Evolutionary conservation across 1,139 yeast species (phyloP).

Genomic region (Pichia sorboxylosa): DNA sequence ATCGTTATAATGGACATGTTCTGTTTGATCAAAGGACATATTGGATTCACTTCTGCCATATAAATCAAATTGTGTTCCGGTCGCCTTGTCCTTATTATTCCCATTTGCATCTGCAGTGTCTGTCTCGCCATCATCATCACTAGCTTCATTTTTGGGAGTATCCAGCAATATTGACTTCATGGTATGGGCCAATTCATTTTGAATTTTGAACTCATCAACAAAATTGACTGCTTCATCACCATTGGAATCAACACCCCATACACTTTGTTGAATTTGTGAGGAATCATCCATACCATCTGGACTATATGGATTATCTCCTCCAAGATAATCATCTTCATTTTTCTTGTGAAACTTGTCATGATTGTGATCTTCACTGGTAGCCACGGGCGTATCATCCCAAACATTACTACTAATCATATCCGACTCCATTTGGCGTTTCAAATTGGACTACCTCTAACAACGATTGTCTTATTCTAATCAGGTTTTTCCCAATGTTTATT

Average conservation of each 20-base stretch:
- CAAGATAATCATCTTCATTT: background rate
- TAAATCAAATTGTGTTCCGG: too few relatives aligned
- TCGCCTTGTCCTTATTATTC: background rate
- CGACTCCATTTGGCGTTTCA: constrained; percentile 6
- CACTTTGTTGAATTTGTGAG: background rate
- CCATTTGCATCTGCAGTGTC: constrained; percentile 1
- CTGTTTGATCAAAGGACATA: constrained; percentile 1
- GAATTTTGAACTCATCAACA: constrained; percentile 13
- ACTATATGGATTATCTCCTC: too few relatives aligned
- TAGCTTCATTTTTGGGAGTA: constrained; percentile 3
- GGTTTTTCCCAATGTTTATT: too few relatives aligned
- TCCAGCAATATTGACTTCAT: constrained; percentile 17
- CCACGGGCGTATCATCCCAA: constrained; percentile 6
- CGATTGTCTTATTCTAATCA: too few relatives aligned
- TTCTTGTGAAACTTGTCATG: background rate
- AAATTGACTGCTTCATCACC: constrained; percentile 2
- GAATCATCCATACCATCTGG: background rate
- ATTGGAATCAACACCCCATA: background rate
- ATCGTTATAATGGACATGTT: constrained; percentile 8
- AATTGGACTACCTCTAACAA: too few relatives aligned
- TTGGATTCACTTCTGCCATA: background rate
- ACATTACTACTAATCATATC: constrained; percentile 6
- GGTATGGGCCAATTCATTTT: constrained; percentile 20
- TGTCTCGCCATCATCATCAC: constrained; percentile 2
- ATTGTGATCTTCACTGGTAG: background rate